Percentiles rank a stretch among this genome's conserved stretches.
Conservation (phyloP, 1,284 basidiomycete genomes). For the Microbotryomycetes sp. region DNA sequence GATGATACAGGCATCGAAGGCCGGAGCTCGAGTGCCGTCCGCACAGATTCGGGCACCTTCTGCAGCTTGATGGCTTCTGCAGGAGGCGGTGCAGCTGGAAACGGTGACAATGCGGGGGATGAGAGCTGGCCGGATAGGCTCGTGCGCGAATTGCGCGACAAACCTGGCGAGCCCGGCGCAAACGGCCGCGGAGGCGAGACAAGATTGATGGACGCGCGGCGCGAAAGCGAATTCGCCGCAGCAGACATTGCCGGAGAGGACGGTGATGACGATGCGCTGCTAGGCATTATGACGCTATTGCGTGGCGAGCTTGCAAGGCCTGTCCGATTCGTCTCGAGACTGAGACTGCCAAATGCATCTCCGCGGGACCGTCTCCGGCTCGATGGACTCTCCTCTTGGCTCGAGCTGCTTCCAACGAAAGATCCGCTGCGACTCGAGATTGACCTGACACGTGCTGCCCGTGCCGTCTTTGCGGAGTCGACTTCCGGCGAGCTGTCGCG, state of each 20-base stretch:
- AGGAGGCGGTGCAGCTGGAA: conserved; percentile 26
- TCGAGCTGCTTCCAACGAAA: not conserved
- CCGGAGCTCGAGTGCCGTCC: conserved; percentile 29
- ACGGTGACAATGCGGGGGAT: conserved; percentile 9
- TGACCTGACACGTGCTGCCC: conserved; percentile 8
- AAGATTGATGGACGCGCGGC: conserved; percentile 26
- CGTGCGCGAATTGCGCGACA: not conserved
- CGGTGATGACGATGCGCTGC: conserved; percentile 37
- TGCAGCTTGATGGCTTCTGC: conserved; percentile 31
- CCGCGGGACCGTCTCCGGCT: conserved; percentile 9
- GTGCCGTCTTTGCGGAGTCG: conserved; percentile 5
- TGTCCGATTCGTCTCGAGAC: not conserved
- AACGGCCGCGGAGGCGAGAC: conserved; percentile 17
- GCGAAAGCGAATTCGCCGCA: conserved; percentile 13
- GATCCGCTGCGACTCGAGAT: conserved; percentile 14
- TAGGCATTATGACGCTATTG: not conserved
- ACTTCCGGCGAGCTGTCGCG: conserved; percentile 11
- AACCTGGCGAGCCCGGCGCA: conserved; percentile 19
- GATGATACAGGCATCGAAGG: not conserved
- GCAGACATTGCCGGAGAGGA: conserved; percentile 13
- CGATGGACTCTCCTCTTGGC: not conserved
- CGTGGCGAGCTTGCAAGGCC: conserved; percentile 2
- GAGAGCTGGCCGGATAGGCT: conserved; percentile 1
- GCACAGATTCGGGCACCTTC: conserved; percentile 29
- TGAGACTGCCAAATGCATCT: not conserved